phyloP scores from a whole-genome alignment of 2,329 filamentous ascomycete species.

The Xylaria multiplex region DNA sequence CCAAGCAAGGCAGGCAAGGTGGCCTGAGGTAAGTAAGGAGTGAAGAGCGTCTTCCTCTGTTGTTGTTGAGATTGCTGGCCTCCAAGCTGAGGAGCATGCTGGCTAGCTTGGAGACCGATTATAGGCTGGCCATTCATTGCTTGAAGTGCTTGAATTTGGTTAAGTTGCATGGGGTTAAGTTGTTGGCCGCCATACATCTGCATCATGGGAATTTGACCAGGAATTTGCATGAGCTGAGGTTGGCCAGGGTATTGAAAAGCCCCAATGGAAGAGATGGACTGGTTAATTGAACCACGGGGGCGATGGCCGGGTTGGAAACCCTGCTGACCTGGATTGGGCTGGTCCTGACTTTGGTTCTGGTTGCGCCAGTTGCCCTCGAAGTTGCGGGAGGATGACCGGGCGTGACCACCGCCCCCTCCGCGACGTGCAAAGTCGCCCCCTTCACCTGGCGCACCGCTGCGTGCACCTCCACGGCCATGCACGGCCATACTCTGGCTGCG shows the following conservation, averaged over 20 bases:
- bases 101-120: conserved; percentile 73
- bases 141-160: conserved; percentile 91
- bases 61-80: conserved; percentile 81
- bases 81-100: conserved; percentile 75
- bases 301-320: conserved; percentile 95
- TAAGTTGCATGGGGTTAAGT: conserved; percentile 86
- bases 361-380: conserved; percentile 99
- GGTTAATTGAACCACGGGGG: conserved; percentile 82
- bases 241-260: conserved; percentile 90
- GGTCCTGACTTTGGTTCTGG: conserved; percentile 76
- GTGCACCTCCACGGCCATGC: conserved; percentile 73
- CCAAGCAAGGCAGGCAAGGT: conserved; percentile 88
- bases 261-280: conserved; percentile 83
- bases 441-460: conserved; percentile 68
- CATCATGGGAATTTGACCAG: conserved; percentile 84
- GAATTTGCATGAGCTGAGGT: conserved; percentile 86
- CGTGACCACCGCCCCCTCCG: conserved; percentile 77
- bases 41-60: conserved; percentile 98
- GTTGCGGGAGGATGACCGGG: conserved; percentile 85
- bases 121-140: conserved; percentile 82
- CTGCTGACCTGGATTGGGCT: conserved; percentile 63
- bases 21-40: conserved; percentile 94
- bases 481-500: conserved; percentile 93
- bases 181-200: conserved; percentile 87
- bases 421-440: conserved; percentile 79